phyloP scores from a whole-genome alignment of 1,139 yeast genomes.

The Yamadazyma diddensiae region DNA sequence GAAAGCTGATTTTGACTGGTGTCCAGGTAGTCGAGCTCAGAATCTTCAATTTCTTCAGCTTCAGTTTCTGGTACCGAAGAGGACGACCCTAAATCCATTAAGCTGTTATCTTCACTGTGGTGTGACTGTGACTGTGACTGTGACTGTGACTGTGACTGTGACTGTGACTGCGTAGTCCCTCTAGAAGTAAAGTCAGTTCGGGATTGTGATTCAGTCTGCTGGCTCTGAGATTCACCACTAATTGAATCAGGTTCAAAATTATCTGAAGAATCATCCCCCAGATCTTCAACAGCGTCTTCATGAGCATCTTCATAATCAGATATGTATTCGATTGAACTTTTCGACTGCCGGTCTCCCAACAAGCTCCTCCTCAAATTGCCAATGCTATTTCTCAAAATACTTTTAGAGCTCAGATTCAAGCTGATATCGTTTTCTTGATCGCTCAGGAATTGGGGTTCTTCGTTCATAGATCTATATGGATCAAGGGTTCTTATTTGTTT shows the following conservation, averaged over 20 bases:
- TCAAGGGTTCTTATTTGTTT: background rate
- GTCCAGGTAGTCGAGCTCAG: constrained; percentile 7
- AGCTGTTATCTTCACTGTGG: background rate
- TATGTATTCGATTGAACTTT: background rate
- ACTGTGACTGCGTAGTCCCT: no score
- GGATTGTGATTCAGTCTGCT: no score
- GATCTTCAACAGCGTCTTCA: background rate
- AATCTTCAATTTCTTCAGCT: constrained; percentile 3
- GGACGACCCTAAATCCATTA: constrained; percentile 1
- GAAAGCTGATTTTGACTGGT: background rate
- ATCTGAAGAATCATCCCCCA: background rate
- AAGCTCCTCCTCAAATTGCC: background rate
- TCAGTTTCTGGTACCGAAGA: constrained; percentile 2
- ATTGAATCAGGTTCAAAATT: no score
- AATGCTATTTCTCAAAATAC: background rate
- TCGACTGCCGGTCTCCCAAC: background rate
- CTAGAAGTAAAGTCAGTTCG: no score
- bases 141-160: no score
- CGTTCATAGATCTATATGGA: background rate
- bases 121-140: background rate
- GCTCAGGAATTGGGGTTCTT: constrained; percentile 9
- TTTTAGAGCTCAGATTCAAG: background rate
- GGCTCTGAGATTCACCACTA: no score
- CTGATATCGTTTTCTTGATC: constrained; percentile 7
- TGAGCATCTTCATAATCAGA: background rate